phyloP scores from a whole-genome alignment of 2,329 filamentous ascomycete genomes.

The Fusarium sacchari region DNA sequence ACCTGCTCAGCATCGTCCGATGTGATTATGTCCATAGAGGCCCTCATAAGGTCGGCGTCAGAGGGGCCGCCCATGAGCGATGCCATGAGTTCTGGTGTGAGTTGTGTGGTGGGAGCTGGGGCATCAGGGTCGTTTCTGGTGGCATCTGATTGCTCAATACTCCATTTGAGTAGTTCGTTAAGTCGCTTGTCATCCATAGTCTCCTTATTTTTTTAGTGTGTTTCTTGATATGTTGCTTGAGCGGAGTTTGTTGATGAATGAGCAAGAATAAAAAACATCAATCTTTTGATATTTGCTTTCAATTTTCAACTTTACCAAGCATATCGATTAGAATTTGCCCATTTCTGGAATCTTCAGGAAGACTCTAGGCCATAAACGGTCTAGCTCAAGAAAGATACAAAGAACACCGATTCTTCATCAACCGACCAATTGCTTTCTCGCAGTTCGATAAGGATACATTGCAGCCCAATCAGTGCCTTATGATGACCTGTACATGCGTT shows the following conservation, averaged over 20 bases:
- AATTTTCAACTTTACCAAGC: conserved; percentile 32
- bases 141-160: conserved; percentile 61
- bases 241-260: not conserved
- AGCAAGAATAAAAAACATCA: conserved; percentile 4
- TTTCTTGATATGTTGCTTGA: not conserved
- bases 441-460: conserved; percentile 9
- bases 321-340: conserved; percentile 43
- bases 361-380: conserved; percentile 28
- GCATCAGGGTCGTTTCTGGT: conserved; percentile 46
- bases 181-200: conserved; percentile 66
- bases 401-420: conserved; percentile 32
- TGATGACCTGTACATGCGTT: not conserved
- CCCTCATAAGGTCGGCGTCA: conserved; percentile 91
- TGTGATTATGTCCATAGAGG: conserved; percentile 80
- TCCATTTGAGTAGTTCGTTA: conserved; percentile 84
- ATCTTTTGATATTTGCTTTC: conserved; percentile 17
- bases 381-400: conserved; percentile 37
- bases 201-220: conserved; percentile 11
- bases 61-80: conserved; percentile 85
- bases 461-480: conserved; percentile 1
- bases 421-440: conserved; percentile 2
- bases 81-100: conserved; percentile 77
- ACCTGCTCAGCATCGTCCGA: conserved; percentile 66
- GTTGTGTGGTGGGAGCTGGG: conserved; percentile 50
- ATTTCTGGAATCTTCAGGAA: conserved; percentile 58